Percentiles rank a stretch among this genome's conserved stretches.
Conservation (phyloP, 805 yeast genomes). For the Cyberlindnera petersonii region DNA sequence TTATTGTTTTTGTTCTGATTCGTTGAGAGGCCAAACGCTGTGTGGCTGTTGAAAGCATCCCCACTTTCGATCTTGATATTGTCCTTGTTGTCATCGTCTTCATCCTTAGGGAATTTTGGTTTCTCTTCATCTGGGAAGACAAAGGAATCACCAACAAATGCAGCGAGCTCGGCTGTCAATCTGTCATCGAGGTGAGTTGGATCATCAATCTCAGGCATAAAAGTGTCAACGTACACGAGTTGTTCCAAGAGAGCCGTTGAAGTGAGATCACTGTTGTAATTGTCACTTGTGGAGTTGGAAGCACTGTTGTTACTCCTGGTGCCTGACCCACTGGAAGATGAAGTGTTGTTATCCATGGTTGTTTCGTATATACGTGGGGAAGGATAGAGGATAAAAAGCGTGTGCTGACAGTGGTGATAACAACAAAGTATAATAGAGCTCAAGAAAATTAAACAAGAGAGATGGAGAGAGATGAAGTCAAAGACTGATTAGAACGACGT, state of each 20-base stretch:
- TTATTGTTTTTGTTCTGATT: neutral
- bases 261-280: constrained; percentile 26
- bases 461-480: too few relatives aligned
- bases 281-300: constrained; percentile 2
- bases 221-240: constrained; percentile 74
- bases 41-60: neutral
- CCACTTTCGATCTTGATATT: neutral
- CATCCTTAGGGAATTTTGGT: constrained; percentile 32
- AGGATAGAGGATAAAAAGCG: too few relatives aligned
- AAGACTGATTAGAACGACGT: too few relatives aligned
- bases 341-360: too few relatives aligned
- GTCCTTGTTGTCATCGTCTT: constrained; percentile 10
- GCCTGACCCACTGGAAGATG: too few relatives aligned
- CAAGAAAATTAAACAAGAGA: too few relatives aligned
- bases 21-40: neutral
- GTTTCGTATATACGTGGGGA: too few relatives aligned
- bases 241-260: constrained; percentile 60
- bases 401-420: too few relatives aligned
- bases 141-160: constrained; percentile 78
- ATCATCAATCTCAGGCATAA: constrained; percentile 51
- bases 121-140: constrained; percentile 82
- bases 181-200: constrained; percentile 46
- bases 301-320: neutral
- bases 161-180: constrained; percentile 63
- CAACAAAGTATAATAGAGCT: too few relatives aligned